Conservation (phyloP, 2,329 filamentous ascomycete genomes). For the Reticulascus tulasneorum region DNA sequence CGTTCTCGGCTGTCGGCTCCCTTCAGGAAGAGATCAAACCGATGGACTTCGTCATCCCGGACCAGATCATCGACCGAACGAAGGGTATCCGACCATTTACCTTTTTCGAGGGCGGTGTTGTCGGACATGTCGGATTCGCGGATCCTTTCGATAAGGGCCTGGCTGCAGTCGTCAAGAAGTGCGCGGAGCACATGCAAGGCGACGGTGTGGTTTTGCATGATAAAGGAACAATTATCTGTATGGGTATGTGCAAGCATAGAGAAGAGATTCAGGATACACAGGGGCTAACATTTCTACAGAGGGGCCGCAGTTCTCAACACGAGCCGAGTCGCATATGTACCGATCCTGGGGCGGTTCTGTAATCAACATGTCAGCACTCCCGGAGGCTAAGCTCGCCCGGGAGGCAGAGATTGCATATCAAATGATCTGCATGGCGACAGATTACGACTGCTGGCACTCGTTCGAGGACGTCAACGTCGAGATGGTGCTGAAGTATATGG, state of each 20-base stretch:
- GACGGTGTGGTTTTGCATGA: slow-evolving; percentile 83
- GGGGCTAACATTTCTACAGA: slow-evolving; percentile 45
- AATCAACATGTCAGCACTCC: slow-evolving; percentile 97
- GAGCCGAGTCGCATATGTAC: slow-evolving; percentile 94
- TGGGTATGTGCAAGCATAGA: slow-evolving; percentile 56
- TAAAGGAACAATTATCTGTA: slow-evolving; percentile 82
- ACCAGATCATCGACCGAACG: slow-evolving; percentile 95
- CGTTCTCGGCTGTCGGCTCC: slow-evolving; percentile 92
- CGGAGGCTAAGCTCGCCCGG: slow-evolving; percentile 91
- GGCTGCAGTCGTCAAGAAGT: slow-evolving; percentile 71
- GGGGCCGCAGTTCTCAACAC: slow-evolving; percentile 96
- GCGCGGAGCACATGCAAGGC: slow-evolving; percentile 71
- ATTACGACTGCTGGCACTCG: slow-evolving; percentile 97
- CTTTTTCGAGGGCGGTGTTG: slow-evolving; percentile 89
- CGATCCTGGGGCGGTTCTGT: slow-evolving; percentile 88
- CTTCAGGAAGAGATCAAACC: slow-evolving; percentile 90
- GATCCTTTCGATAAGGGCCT: slow-evolving; percentile 86
- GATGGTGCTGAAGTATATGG: slow-evolving; percentile 97
- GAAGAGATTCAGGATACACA: not conserved
- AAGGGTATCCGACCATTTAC: slow-evolving; percentile 94
- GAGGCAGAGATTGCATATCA: slow-evolving; percentile 97
- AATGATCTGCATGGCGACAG: slow-evolving; percentile 99
- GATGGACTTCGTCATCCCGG: slow-evolving; percentile 92
- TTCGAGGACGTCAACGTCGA: slow-evolving; percentile 84
- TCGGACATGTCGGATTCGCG: slow-evolving; percentile 91